Evolutionary conservation across 345 rosid genomes (phyloP), one percentile per base, ranked within the genome.

Genomic region (Hypericum androsaemum): DNA sequence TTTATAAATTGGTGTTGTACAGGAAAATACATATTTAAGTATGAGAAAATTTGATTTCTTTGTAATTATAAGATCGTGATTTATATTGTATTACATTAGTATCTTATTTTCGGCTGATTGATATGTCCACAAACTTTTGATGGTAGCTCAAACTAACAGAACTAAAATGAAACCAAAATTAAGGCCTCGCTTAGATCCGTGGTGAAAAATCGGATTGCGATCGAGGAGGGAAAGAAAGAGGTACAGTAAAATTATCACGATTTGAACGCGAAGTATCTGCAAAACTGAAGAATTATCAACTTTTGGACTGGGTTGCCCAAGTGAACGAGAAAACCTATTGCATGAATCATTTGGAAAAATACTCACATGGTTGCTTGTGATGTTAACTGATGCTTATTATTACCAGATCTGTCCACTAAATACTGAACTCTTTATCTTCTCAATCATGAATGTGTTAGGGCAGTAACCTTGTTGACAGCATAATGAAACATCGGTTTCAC

Each of bases 271-370:
- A 15, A 64, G 7, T 57, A 64, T 86, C 95, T 88, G 86, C 72
- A 67, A 74, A 64, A 64, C 95, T 70, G 62, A 74, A 64, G 65
- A 84, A 76, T 65, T 70, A 89, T 59, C 59, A 83, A 86, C 97
- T 84, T 10, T 76, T 44, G 43, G 88, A 80, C 58, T 69, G 72
- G 70, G 67, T 71, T 47, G 82, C 86, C 65, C 66, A 63, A 70
- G 59, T 46, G 80, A 73, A 74, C 86, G 97, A 63, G 90, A 76
- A 74, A 75, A 89, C n/a, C 53, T 22, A 68, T 60, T 86, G 80
- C 97, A 89, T 64, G 43, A 51, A 63, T 95, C 97, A 12, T 68
- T 82, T 39, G 58, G 37, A 58, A 84, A 89, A 76, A 84, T 16
- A 80, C 73, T 64, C 97, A 89, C 17, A 61, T 36, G 55, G 84